A percentile compares a stretch with the other conserved stretches of the same genome.
phyloP scores from a whole-genome alignment of 176 grass and related monocot genomes.

The Dactylis glomerata region DNA sequence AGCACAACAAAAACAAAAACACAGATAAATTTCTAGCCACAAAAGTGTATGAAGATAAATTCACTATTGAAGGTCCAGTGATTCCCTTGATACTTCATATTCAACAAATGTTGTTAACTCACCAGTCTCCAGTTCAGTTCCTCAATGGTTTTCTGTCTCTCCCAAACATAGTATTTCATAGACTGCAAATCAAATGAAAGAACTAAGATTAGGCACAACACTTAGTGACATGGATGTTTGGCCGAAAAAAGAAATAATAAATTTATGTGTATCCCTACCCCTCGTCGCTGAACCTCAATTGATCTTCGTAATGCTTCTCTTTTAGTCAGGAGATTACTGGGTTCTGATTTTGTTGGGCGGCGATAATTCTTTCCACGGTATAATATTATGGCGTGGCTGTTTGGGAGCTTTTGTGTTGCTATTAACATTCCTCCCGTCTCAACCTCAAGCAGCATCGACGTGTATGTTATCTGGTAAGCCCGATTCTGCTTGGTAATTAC shows the following conservation, averaged over 20 bases:
- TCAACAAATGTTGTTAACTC: conserved; percentile 21
- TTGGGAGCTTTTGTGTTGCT: conserved; percentile 63
- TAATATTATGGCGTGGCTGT: conserved; percentile 78
- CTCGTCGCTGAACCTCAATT: conserved; percentile 72
- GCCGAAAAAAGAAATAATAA: background rate
- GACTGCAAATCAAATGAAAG: conserved; percentile 50
- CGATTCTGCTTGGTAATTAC: conserved; percentile 71
- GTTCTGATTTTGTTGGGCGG: conserved; percentile 52
- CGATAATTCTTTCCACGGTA: conserved; percentile 84
- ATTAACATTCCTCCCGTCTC: conserved; percentile 70
- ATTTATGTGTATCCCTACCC: conserved; percentile 40
- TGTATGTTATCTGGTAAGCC: conserved; percentile 53
- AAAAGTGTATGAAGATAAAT: background rate
- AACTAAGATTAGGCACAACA: background rate
- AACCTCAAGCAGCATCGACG: conserved; percentile 65
- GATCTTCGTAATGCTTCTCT: conserved; percentile 83
- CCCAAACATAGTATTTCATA: conserved; percentile 58
- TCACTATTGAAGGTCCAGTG: background rate
- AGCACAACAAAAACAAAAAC: background rate
- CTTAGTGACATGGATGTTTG: conserved; percentile 1
- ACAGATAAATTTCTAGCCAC: background rate
- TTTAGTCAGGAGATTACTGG: conserved; percentile 65
- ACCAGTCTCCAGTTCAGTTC: conserved; percentile 68
- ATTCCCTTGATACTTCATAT: background rate
- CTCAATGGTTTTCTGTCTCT: conserved; percentile 57